phyloP scores from a whole-genome alignment of 192 early-diverging fungal species.

The Mortierella antarctica region DNA sequence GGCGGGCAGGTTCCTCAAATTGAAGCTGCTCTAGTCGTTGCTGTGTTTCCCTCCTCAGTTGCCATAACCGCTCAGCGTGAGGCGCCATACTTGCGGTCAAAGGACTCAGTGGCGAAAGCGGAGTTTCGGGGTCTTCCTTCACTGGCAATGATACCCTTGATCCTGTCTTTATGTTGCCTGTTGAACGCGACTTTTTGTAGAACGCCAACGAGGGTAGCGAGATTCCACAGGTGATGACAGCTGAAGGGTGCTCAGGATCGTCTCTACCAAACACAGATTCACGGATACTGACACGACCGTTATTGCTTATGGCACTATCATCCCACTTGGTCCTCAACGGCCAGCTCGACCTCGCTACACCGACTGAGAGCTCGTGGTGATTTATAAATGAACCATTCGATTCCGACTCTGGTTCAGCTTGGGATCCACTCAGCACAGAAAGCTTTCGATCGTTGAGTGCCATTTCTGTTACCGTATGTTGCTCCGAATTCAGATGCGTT shows the following conservation, averaged over 20 bases:
- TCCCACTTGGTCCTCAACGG: conserved; percentile 10
- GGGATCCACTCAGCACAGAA: too few relatives aligned
- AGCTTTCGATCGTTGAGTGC: too few relatives aligned
- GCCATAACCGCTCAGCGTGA: not conserved
- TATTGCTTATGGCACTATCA: not conserved
- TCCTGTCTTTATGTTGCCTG: too few relatives aligned
- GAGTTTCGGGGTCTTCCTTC: too few relatives aligned
- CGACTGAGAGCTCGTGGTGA: too few relatives aligned
- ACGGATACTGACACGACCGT: conserved; percentile 22
- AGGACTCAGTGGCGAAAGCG: too few relatives aligned
- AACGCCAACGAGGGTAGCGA: conserved; percentile 23
- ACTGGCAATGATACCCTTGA: too few relatives aligned
- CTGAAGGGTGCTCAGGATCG: not conserved
- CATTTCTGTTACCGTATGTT: too few relatives aligned
- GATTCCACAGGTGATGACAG: conserved; percentile 10
- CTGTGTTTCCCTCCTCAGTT: conserved; percentile 26
- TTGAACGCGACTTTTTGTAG: conserved; percentile 22
- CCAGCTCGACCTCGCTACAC: not conserved
- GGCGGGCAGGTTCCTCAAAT: conserved; percentile 2
- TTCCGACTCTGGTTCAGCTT: too few relatives aligned
- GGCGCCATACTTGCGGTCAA: too few relatives aligned
- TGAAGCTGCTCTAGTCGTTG: conserved; percentile 21
- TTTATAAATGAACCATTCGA: too few relatives aligned
- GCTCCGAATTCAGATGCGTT: too few relatives aligned
- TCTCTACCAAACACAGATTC: conserved; percentile 51